Evolutionary conservation across 176 grass and related monocot genomes (phyloP), one percentile per base, ranked within the genome.

Genomic region (Dactylis glomerata): DNA sequence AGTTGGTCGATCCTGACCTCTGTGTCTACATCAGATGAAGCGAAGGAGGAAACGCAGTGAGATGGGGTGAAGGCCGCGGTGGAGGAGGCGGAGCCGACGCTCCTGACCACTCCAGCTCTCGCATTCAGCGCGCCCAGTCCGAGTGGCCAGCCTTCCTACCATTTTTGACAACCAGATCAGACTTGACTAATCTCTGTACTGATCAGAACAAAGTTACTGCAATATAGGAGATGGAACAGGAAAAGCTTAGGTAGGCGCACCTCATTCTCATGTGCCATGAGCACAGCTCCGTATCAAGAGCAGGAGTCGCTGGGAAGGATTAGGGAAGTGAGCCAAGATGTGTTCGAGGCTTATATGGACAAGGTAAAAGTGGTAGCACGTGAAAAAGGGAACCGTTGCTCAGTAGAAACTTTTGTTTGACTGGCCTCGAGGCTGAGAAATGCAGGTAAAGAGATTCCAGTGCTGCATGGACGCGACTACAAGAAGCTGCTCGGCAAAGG

Each of bases 71-170:
- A 94, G 41, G 73, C 76, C 30, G 79, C 85, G 76, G 41, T 86
- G 82, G 86, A 91, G 76, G 92, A 94, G 68, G 80, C 9, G 1
- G 89, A 91, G 20, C 58, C 82, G 32, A 46, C 46, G 23, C 75
- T 84, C 68, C 85, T 20, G 36, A 57, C 17, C 76, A 65, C 77
- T 73, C 76, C 81, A 73, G 70, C 81, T 78, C 88, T 55, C 4
- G 31, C 55, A 27, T 87, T 86, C 38, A 91, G 44, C 47, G 86
- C 28, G 23, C 92, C 87, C 32, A 94, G 83, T n/a, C 92, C 92
- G n/a, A 94, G 75, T 68, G 89, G 86, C 89, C 92, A 94, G 23
- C 92, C 92, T 30, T 94, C 92, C 89, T 94, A 83, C n/a, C 79
- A 81, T 68, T 2, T 40, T 16, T 31, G 27, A 9, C 16, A 77